phyloP scores from a whole-genome alignment of 1,139 yeast genomes.

The Candida dubliniensis region DNA sequence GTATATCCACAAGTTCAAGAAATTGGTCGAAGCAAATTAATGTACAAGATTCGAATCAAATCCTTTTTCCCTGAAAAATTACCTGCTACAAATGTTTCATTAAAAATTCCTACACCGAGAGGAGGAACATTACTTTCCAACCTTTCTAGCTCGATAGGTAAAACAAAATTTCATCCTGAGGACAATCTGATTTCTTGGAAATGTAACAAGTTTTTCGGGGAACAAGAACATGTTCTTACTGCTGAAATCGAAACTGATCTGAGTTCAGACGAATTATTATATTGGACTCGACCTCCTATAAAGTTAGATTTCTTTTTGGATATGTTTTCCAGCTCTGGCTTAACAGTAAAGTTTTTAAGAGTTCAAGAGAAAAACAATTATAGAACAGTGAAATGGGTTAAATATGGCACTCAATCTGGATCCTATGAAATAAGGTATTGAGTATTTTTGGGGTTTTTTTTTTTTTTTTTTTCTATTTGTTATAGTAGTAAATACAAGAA shows the following conservation, averaged over 20 bases:
- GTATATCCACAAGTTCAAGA: constrained; percentile 63
- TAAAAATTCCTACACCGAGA: constrained; percentile 71
- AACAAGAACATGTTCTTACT: constrained; percentile 56
- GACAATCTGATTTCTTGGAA: constrained; percentile 70
- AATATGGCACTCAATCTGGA: constrained; percentile 74
- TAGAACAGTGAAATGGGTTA: constrained; percentile 83
- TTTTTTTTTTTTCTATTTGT: too few species aligned
- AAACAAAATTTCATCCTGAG: constrained; percentile 65
- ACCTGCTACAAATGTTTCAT: constrained; percentile 62
- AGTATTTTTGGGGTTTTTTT: too few species aligned
- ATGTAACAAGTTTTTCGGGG: constrained; percentile 67
- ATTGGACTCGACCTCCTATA: constrained; percentile 79
- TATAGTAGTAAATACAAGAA: too few species aligned
- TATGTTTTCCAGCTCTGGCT: constrained; percentile 79
- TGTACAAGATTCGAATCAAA: constrained; percentile 59
- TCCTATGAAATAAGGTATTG: constrained; percentile 74
- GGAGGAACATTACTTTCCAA: constrained; percentile 56
- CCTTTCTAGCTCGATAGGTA: constrained; percentile 59
- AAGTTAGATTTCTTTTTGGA: constrained; percentile 66
- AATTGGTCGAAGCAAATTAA: constrained; percentile 48
- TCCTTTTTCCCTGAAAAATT: constrained; percentile 64
- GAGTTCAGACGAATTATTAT: constrained; percentile 19
- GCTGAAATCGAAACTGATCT: constrained; percentile 46
- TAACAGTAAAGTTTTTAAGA: constrained; percentile 70
- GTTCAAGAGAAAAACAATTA: constrained; percentile 67